These are phyloP conservation scores for Fagus sylvatica DNA, from an alignment of 306 rosid genomes.

Conservation along the genomic window DNA sequence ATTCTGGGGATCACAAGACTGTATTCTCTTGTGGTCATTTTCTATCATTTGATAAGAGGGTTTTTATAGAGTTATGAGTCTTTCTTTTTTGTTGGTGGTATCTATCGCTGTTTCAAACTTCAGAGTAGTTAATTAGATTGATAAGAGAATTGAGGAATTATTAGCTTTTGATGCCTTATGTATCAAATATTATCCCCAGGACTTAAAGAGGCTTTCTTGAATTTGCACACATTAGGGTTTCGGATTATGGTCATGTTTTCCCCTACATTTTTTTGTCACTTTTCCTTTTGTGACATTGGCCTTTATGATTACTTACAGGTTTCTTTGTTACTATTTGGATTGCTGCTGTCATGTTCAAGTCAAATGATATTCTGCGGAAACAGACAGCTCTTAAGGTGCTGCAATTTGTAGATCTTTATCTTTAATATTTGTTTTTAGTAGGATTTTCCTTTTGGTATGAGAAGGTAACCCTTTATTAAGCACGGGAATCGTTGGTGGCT, in stretches of 20 bases:
- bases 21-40: not conserved
- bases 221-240: not conserved
- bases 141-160: not conserved
- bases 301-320: conserved; percentile 38
- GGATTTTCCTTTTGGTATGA: not conserved
- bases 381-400: conserved; percentile 85
- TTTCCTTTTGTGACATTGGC: not conserved
- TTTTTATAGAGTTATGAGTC: not conserved
- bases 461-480: conserved; percentile 12
- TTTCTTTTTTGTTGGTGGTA: not conserved
- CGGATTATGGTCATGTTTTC: not conserved
- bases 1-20: not conserved
- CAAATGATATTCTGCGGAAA: conserved; percentile 82
- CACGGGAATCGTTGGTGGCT: conserved; percentile 33
- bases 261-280: not conserved
- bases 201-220: not conserved
- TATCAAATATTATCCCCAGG: not conserved
- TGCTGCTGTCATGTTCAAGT: conserved; percentile 88
- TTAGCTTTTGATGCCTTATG: not conserved
- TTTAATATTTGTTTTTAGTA: not conserved
- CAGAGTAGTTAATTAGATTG: too few species aligned
- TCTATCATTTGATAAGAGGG: not conserved
- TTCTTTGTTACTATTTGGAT: conserved; percentile 83
- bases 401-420: not conserved
- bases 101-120: too few species aligned